Evolutionary conservation across 116 monocot species (phyloP).

Genomic region (Trichopus zeylanicus): DNA sequence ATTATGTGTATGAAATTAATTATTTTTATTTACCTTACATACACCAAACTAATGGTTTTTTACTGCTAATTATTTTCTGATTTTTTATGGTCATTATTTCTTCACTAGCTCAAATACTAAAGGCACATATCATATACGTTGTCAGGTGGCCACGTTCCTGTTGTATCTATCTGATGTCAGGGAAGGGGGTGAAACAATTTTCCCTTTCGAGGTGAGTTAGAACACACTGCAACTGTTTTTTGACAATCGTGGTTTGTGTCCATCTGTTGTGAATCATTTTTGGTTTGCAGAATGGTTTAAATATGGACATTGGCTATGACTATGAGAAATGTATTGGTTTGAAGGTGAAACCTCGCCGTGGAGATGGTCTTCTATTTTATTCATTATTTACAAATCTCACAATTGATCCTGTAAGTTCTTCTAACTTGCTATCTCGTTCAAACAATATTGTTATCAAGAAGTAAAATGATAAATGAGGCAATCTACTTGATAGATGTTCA

Average conservation of each 20-base stretch:
- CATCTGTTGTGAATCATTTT: background rate
- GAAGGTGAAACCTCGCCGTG: conserved; percentile 81
- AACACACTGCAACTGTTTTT: background rate
- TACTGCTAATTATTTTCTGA: background rate
- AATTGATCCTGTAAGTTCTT: conserved; percentile 63
- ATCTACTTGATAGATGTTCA: too few species aligned
- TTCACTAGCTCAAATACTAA: background rate
- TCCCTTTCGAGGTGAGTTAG: conserved; percentile 76
- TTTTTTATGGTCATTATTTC: background rate
- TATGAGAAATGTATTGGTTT: conserved; percentile 81
- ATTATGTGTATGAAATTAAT: too few species aligned
- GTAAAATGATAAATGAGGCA: too few species aligned
- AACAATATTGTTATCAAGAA: background rate
- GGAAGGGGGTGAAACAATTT: conserved; percentile 98
- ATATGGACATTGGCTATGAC: conserved; percentile 77
- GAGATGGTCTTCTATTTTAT: conserved; percentile 90
- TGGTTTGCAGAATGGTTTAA: conserved; percentile 54
- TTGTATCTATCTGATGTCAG: conserved; percentile 87
- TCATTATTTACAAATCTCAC: conserved; percentile 74
- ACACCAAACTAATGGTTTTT: too few species aligned
- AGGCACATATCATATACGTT: background rate
- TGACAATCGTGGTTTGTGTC: background rate
- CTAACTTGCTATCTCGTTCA: background rate
- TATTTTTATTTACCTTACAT: too few species aligned
- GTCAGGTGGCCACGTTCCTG: conserved; percentile 84